Evolutionary conservation across 768 basidiomycete species (phyloP).

Genomic region (Tulasnella sp.): DNA sequence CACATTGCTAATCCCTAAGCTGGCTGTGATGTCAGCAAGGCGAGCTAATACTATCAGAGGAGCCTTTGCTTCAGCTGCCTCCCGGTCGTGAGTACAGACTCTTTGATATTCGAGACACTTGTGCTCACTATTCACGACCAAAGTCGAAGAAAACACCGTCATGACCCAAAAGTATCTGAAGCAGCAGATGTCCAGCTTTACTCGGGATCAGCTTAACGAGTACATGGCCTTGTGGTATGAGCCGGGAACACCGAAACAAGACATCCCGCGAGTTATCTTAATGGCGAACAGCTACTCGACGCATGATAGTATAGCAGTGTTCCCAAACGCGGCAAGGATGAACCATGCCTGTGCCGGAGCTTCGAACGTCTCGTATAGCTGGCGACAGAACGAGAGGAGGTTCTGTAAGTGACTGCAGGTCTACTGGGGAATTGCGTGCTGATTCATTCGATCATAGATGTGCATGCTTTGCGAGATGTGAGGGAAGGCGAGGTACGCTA

Average conservation of each 20-base stretch:
- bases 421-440: too few species aligned
- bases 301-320: slow-evolving; percentile 35
- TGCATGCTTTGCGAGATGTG: slow-evolving; percentile 48
- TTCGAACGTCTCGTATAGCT: slow-evolving; percentile 55
- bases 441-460: slow-evolving; percentile 31
- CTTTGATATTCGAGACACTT: not conserved
- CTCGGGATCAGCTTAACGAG: not conserved
- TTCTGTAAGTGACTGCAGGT: slow-evolving; percentile 4
- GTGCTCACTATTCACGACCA: too few species aligned
- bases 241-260: not conserved
- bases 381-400: slow-evolving; percentile 8
- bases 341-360: slow-evolving; percentile 60
- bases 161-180: not conserved
- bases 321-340: slow-evolving; percentile 52
- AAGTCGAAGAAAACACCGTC: not conserved
- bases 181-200: not conserved
- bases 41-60: not conserved
- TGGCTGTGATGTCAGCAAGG: not conserved
- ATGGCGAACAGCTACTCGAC: not conserved
- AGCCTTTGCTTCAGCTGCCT: not conserved
- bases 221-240: not conserved
- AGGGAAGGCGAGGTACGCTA: slow-evolving; percentile 36
- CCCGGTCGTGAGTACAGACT: not conserved
- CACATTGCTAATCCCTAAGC: not conserved
- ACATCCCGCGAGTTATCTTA: not conserved